Conservation (phyloP, 2,329 filamentous ascomycete genomes). For the Incumbomyces lentus region DNA sequence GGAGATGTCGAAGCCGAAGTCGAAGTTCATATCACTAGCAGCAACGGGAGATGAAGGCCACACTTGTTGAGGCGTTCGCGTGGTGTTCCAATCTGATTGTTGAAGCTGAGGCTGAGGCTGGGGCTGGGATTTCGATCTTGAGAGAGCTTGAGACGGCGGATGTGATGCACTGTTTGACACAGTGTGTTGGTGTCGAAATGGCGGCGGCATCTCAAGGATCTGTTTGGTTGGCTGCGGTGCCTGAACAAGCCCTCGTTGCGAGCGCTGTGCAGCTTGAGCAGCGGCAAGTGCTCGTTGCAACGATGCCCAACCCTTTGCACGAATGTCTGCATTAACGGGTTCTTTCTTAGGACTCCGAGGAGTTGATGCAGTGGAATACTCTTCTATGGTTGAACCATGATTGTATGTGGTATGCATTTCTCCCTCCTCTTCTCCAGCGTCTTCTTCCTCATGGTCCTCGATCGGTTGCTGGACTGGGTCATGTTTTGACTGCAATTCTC, state of each 20-base stretch:
- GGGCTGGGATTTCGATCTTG: not conserved
- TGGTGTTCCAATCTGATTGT: not conserved
- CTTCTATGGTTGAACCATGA: not conserved
- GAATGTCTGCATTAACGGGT: not conserved
- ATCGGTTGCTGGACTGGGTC: not conserved
- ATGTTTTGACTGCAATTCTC: not conserved
- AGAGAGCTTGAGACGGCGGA: not conserved
- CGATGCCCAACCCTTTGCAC: slow-evolving; percentile 26
- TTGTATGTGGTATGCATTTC: not conserved
- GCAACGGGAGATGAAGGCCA: slow-evolving; percentile 13
- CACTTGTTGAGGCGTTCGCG: not conserved
- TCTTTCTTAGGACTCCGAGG: not conserved
- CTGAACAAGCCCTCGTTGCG: slow-evolving; percentile 15
- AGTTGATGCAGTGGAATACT: not conserved
- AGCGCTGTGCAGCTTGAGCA: slow-evolving; percentile 29
- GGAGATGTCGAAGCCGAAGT: slow-evolving; percentile 16
- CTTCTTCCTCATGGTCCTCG: slow-evolving; percentile 1
- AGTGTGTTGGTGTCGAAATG: not conserved
- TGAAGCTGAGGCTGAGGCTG: not conserved
- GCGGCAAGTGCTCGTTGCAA: slow-evolving; percentile 34
- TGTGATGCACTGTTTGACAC: not conserved
- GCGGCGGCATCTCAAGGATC: not conserved
- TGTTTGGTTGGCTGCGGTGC: not conserved
- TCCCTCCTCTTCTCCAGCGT: not conserved
- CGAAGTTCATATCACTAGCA: slow-evolving; percentile 17